Evolutionary conservation across 2,329 filamentous ascomycete species (phyloP).

Genomic region (Colletotrichum caudatum): DNA sequence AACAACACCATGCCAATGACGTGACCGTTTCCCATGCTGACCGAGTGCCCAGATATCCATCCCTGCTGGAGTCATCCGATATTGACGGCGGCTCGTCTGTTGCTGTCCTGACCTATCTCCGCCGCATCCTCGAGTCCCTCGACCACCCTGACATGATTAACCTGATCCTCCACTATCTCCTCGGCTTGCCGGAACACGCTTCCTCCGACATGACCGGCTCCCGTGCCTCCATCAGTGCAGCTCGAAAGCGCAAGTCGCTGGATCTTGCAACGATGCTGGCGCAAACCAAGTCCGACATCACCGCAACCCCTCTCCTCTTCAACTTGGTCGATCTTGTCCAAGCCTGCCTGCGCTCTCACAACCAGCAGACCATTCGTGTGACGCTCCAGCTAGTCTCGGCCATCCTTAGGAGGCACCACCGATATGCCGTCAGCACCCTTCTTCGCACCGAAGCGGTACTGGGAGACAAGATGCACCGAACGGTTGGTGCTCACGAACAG

Average conservation of each 20-base stretch:
- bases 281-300: constrained; percentile 74
- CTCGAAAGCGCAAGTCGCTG: constrained; percentile 88
- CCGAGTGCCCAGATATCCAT: constrained; percentile 78
- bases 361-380: constrained; percentile 89
- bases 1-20: constrained; percentile 49
- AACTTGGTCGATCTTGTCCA: constrained; percentile 92
- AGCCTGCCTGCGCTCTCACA: constrained; percentile 85
- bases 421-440: constrained; percentile 83
- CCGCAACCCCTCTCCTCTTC: constrained; percentile 86
- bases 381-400: constrained; percentile 89
- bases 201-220: constrained; percentile 52
- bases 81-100: constrained; percentile 97
- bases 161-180: constrained; percentile 90
- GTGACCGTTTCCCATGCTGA: constrained; percentile 32
- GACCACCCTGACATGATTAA: constrained; percentile 96
- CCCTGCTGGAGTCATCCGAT: constrained; percentile 94
- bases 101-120: constrained; percentile 92
- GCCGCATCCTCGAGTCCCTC: constrained; percentile 88
- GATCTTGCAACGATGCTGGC: constrained; percentile 86
- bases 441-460: constrained; percentile 74
- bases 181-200: constrained; percentile 78
- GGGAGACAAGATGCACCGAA: constrained; percentile 69
- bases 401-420: constrained; percentile 87
- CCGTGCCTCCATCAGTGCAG: constrained; percentile 71
- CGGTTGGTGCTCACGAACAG: constrained; percentile 78